Percentiles rank a stretch among this genome's conserved stretches.
phyloP scores from a whole-genome alignment of 257 asterid genomes.

The Plectranthus barbatus region DNA sequence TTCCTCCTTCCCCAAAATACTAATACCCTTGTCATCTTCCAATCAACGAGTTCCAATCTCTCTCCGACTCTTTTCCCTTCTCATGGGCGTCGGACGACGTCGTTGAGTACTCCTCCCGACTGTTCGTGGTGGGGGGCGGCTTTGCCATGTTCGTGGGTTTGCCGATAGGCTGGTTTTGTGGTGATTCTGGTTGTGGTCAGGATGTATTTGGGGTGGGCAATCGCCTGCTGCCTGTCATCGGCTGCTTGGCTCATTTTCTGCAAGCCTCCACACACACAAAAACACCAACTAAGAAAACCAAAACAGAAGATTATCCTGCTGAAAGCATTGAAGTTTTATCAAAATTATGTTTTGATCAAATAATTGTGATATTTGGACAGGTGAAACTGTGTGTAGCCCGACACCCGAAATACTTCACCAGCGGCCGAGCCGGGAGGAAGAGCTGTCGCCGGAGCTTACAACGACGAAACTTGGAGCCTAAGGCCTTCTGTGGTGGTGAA shows the following conservation, averaged over 20 bases:
- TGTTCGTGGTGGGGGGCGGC: slow-evolving; percentile 48
- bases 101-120: slow-evolving; percentile 49
- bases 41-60: slow-evolving; percentile 69
- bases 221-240: too few relatives aligned
- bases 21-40: too few relatives aligned
- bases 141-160: slow-evolving; percentile 72
- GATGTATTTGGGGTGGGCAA: slow-evolving; percentile 99
- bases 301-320: too few relatives aligned
- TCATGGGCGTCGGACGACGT: slow-evolving; percentile 78
- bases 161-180: slow-evolving; percentile 42
- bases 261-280: too few relatives aligned
- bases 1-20: too few relatives aligned
- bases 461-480: slow-evolving; percentile 74
- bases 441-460: slow-evolving; percentile 71
- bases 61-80: slow-evolving; percentile 72
- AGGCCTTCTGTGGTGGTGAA: slow-evolving; percentile 85
- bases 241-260: too few relatives aligned
- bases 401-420: slow-evolving; percentile 26
- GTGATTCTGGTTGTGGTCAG: slow-evolving; percentile 72
- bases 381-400: slow-evolving; percentile 38
- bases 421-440: slow-evolving; percentile 41
- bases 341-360: too few relatives aligned
- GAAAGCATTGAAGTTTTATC: too few relatives aligned
- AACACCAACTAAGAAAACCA: too few relatives aligned
- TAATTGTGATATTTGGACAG: too few relatives aligned